phyloP scores from a whole-genome alignment of 306 rosid species.

The Gastrolobium villosum region DNA sequence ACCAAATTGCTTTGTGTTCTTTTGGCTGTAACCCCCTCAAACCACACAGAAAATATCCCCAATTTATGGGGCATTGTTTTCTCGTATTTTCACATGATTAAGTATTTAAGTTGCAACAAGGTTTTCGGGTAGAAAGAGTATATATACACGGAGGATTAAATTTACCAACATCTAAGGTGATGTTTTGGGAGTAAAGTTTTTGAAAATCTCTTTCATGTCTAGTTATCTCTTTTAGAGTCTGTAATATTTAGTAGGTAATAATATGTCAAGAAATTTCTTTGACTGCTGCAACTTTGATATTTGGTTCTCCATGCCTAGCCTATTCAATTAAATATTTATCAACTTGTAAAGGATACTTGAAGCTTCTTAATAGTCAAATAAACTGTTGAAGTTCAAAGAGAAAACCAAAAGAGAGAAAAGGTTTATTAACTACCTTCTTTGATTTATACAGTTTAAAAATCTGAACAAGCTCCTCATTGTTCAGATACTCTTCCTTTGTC shows the following conservation, averaged over 20 bases:
- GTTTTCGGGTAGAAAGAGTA: neutral
- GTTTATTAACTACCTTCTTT: constrained; percentile 52
- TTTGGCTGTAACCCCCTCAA: neutral
- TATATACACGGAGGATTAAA: neutral
- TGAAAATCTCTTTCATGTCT: neutral
- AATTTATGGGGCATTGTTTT: neutral
- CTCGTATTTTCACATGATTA: neutral
- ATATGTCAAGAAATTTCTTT: neutral
- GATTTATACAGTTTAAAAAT: constrained; percentile 57
- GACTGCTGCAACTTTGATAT: neutral
- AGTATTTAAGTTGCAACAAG: neutral
- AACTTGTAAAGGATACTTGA: neutral
- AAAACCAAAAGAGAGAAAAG: neutral
- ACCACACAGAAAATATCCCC: constrained; percentile 21
- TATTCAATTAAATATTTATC: neutral
- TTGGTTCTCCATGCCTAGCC: neutral
- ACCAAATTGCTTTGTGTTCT: neutral
- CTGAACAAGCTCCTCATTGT: constrained; percentile 50
- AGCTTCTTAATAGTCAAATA: constrained; percentile 1
- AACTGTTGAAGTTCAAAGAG: neutral
- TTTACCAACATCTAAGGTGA: neutral
- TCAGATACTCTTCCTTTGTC: constrained; percentile 57
- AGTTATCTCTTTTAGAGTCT: neutral
- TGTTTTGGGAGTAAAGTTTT: neutral
- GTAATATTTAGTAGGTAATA: neutral